Base-by-base conservation (phyloP, 2,329 filamentous ascomycete genomes). In the Aureobasidium melanogenum region DNA sequence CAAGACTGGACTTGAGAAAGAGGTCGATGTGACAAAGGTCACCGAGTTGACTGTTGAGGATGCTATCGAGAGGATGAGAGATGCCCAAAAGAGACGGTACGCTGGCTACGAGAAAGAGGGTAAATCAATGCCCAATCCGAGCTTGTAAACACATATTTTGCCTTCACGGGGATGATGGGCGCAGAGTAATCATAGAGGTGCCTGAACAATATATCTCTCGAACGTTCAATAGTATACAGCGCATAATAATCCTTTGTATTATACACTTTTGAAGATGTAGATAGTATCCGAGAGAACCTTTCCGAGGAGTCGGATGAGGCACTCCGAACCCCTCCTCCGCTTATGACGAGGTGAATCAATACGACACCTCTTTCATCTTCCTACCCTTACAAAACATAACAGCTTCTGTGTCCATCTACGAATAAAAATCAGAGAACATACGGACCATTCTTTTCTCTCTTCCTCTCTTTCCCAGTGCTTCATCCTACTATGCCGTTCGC, bases 401-500 rank as follows among this genome's bases (percentile, higher is more conserved):
- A 2, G 9, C 26, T 8, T 4, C 17, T 5, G 15, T 3, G 19
- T 1, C n/a, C 15, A 30, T 15, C 32, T 17, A 1, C 4, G 24
- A 22, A 17, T 14, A 10, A 4, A n/a, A 9, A 10, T 19, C 24
- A 46, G 43, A 17, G 5, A 26, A 17, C 24, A 19, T 9, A 32
- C 30, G 9, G 8, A 32, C 6, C 14, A 34, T 22, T 10, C n/a
- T 22, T 5, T 34, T 10, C 28, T 9, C 5, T 10, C n/a, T 19
- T 15, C 44, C 19, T 17, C 6, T 19, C 12, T 19, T 5, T 7
- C 5, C 4, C 32, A 24, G 22, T 24, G 7, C 10, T 9, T 24
- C 47, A 6, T 17, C 14, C 8, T 6, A 64, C 38, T 14, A 76
- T 76, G 74, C 73, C 73, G 2, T 73, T 72, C 61, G 69, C 74